phyloP scores from a whole-genome alignment of 1,284 basidiomycete genomes.

The Microbotryomycetes sp. region DNA sequence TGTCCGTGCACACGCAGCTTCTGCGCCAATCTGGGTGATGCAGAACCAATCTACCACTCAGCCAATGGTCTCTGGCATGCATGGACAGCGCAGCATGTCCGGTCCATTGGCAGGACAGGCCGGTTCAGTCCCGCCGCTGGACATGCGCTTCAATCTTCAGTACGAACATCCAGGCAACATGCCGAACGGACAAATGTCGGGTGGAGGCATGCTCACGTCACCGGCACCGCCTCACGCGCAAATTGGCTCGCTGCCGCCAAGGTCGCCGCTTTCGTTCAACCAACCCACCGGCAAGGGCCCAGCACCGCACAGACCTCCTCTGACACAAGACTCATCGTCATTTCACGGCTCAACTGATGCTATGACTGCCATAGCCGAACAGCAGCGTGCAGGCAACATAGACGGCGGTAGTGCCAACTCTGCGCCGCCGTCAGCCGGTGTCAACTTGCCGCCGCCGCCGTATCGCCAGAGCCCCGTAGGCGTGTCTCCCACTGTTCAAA shows the following conservation, averaged over 20 bases:
- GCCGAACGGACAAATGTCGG: too few relatives aligned
- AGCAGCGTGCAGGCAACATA: too few relatives aligned
- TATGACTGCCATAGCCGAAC: too few relatives aligned
- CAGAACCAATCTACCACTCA: too few relatives aligned
- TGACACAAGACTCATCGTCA: background rate
- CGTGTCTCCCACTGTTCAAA: background rate
- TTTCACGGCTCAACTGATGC: background rate
- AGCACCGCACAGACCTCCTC: background rate
- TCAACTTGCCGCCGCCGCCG: background rate
- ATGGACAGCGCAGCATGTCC: too few relatives aligned
- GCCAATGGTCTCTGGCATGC: too few relatives aligned
- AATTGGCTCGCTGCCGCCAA: background rate
- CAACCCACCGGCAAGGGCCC: background rate
- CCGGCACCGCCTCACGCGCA: background rate
- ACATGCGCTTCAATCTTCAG: too few relatives aligned
- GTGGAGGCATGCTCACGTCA: background rate
- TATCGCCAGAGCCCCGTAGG: background rate
- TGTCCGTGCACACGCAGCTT: too few relatives aligned
- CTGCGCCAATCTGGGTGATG: too few relatives aligned
- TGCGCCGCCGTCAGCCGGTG: background rate
- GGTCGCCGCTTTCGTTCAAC: background rate
- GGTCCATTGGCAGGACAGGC: too few relatives aligned
- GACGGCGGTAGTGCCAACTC: background rate
- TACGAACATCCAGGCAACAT: too few relatives aligned
- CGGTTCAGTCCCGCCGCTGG: too few relatives aligned